Evolutionary conservation across 1,284 basidiomycete species (phyloP).

Genomic region (Ustilago shanxiensis): DNA sequence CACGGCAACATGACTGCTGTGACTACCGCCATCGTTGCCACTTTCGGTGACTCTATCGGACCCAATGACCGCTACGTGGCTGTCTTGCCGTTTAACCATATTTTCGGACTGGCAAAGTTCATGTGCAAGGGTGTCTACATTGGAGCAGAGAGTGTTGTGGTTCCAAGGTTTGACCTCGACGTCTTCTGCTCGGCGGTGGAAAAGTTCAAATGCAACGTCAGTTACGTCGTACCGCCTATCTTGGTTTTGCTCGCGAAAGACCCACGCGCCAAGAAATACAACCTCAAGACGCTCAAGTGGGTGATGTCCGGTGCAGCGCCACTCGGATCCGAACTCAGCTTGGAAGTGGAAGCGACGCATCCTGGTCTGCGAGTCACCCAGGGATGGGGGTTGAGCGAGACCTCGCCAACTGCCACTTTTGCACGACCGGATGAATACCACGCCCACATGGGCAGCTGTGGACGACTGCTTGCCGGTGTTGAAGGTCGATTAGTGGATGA

Average conservation of each 20-base stretch:
- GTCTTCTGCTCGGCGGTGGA: conserved; percentile 79
- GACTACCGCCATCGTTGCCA: conserved; percentile 43
- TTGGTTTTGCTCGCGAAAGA: conserved; percentile 81
- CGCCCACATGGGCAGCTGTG: conserved; percentile 71
- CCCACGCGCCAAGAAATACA: conserved; percentile 80
- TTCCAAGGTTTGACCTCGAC: conserved; percentile 80
- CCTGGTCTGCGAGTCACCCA: conserved; percentile 65
- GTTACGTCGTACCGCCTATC: conserved; percentile 86
- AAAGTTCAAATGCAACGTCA: conserved; percentile 77
- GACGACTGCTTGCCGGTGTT: conserved; percentile 81
- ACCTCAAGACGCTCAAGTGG: conserved; percentile 76
- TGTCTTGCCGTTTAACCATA: conserved; percentile 64
- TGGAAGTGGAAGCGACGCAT: conserved; percentile 75
- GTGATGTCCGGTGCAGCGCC: conserved; percentile 86
- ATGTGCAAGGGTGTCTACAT: conserved; percentile 76
- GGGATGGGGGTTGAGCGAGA: conserved; percentile 82
- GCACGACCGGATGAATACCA: conserved; percentile 44
- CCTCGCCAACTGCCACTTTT: conserved; percentile 75
- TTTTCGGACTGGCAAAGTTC: conserved; percentile 73
- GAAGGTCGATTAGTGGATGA: conserved; percentile 79
- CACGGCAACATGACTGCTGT: conserved; percentile 62
- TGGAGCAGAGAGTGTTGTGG: conserved; percentile 78
- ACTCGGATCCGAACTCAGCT: conserved; percentile 77
- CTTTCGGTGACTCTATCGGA: conserved; percentile 43
- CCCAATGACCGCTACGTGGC: conserved; percentile 48